Evolutionary conservation across 257 asterid species (phyloP).

Genomic region (Solanum pinnatisectum): DNA sequence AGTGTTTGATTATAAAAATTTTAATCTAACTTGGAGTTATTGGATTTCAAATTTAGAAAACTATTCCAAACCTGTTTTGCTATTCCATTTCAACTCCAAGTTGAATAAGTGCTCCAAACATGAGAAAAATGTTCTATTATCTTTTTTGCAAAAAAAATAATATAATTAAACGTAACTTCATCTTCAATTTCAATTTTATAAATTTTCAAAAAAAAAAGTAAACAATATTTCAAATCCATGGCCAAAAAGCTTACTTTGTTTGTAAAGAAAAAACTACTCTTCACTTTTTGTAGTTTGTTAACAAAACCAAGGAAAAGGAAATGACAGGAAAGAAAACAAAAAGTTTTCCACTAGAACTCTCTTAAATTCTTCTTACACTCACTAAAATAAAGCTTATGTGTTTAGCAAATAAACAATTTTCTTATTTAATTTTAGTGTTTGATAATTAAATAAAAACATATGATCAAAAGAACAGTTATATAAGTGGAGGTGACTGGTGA

Average conservation of each 20-base stretch:
- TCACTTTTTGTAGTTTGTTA: neutral
- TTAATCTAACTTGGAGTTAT: neutral
- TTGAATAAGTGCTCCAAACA: neutral
- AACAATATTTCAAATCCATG: neutral
- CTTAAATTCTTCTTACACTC: neutral
- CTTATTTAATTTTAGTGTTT: neutral
- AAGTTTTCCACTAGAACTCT: neutral
- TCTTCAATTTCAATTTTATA: neutral
- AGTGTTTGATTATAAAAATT: too few species aligned
- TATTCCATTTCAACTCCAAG: neutral
- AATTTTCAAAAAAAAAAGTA: neutral
- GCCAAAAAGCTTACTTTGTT: neutral
- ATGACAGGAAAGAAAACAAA: neutral
- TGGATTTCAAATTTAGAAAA: neutral
- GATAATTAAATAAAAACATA: neutral
- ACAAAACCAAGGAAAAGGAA: neutral
- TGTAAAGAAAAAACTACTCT: neutral
- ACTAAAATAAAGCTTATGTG: neutral
- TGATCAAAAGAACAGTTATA: neutral
- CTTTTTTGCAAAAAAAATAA: neutral
- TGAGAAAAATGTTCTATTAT: neutral
- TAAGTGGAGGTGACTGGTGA: neutral
- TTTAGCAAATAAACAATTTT: neutral
- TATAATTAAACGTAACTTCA: neutral
- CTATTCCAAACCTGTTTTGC: neutral